These are phyloP conservation scores for Cylindrotheca closterium DNA, from an alignment of 108 stramenopile genomes.

Conservation along the genomic window DNA sequence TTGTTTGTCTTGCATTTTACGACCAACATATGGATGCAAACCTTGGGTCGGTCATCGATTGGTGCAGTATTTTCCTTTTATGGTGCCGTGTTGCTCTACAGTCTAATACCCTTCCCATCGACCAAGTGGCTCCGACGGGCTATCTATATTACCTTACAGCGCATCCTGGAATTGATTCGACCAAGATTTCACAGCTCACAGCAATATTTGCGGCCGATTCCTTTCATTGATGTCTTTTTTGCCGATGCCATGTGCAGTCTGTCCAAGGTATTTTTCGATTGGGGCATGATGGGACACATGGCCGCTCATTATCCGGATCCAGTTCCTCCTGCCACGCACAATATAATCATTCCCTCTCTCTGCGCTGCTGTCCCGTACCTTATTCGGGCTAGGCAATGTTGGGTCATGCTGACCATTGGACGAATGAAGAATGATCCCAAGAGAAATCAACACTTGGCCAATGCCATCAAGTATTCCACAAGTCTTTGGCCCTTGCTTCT, in stretches of 20 bases:
- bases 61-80: conserved; percentile 82
- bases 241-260: conserved; percentile 87
- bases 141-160: conserved; percentile 48
- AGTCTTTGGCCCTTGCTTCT: conserved; percentile 72
- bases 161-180: conserved; percentile 66
- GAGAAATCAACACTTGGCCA: conserved; percentile 68
- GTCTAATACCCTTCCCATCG: conserved; percentile 55
- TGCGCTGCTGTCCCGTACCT: conserved; percentile 77
- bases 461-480: conserved; percentile 84
- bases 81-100: conserved; percentile 45
- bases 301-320: conserved; percentile 81
- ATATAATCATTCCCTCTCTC: conserved; percentile 68
- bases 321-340: conserved; percentile 57
- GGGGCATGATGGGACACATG: conserved; percentile 83
- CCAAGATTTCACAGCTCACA: conserved; percentile 48
- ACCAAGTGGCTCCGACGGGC: conserved; percentile 67
- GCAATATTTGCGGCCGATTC: conserved; percentile 43
- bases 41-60: conserved; percentile 54
- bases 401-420: conserved; percentile 79
- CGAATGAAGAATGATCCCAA: conserved; percentile 65
- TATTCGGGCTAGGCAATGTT: conserved; percentile 83
- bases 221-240: conserved; percentile 85
- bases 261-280: conserved; percentile 87
- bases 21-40: conserved; percentile 65
- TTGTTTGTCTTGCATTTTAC: conserved; percentile 59